A percentile compares a stretch with the other conserved stretches of the same genome.
These are phyloP conservation scores for Lonicera japonica DNA, from an alignment of 129 eudicot species.

Conservation along the genomic window DNA sequence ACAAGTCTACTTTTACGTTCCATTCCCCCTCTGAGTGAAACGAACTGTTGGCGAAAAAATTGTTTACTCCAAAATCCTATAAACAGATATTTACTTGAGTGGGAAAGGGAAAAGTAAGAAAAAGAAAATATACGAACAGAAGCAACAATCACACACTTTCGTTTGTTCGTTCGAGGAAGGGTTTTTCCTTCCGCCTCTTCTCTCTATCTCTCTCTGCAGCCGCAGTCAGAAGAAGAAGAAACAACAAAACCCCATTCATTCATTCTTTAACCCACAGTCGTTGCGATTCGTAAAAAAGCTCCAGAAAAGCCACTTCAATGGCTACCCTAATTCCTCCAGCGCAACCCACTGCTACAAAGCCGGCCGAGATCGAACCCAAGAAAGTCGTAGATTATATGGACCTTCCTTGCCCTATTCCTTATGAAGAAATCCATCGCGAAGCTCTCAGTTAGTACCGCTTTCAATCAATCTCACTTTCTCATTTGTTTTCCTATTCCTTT, in stretches of 20 bases:
- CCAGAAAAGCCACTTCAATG: slow-evolving; percentile 21
- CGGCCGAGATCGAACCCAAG: slow-evolving; percentile 26
- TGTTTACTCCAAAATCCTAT: too few relatives aligned
- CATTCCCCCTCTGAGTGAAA: too few relatives aligned
- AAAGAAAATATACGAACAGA: too few relatives aligned
- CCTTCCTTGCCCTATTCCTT: slow-evolving; percentile 89
- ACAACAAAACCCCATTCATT: not conserved
- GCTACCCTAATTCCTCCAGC: slow-evolving; percentile 49
- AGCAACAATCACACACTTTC: too few relatives aligned
- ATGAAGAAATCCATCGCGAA: slow-evolving; percentile 92
- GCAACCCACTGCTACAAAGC: slow-evolving; percentile 15
- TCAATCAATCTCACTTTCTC: too few relatives aligned
- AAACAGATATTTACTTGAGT: too few relatives aligned
- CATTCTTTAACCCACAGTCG: not conserved
- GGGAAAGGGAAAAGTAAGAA: too few relatives aligned
- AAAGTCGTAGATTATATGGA: slow-evolving; percentile 69
- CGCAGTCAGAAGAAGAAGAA: not conserved
- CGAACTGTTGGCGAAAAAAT: too few relatives aligned
- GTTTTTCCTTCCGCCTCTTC: not conserved
- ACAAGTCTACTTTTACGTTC: too few relatives aligned
- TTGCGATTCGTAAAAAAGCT: not conserved
- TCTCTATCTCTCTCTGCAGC: not conserved
- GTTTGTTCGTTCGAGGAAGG: not conserved
- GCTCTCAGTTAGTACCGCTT: slow-evolving; percentile 53
- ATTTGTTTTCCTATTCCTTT: too few relatives aligned